Conservation (phyloP, 176 grass and related monocot species). For the Hsuehochloa calcarea region DNA sequence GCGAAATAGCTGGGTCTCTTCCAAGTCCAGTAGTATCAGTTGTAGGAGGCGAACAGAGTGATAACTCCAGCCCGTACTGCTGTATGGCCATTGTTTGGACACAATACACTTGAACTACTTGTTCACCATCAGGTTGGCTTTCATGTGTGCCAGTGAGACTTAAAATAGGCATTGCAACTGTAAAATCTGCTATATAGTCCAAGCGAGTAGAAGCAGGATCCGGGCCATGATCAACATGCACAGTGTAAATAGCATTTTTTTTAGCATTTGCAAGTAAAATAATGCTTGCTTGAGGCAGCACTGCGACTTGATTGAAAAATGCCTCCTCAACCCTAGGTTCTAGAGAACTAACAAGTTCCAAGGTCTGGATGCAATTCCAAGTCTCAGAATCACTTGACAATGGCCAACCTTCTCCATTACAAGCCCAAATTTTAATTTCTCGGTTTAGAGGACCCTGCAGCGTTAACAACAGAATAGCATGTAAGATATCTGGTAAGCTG, state of each 20-base stretch:
- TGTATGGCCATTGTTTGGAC: constrained; percentile 99
- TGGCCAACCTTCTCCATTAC: constrained; percentile 83
- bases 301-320: constrained; percentile 92
- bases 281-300: constrained; percentile 84
- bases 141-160: constrained; percentile 86
- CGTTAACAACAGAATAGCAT: constrained; percentile 29
- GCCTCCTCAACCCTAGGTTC: constrained; percentile 69
- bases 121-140: constrained; percentile 64
- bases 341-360: constrained; percentile 82
- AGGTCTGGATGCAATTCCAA: constrained; percentile 90
- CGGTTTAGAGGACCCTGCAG: constrained; percentile 82
- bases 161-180: constrained; percentile 95
- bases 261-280: constrained; percentile 98
- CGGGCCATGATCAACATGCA: constrained; percentile 87
- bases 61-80: constrained; percentile 86
- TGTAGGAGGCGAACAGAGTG: constrained; percentile 85
- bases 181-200: constrained; percentile 98
- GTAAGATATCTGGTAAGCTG: not conserved
- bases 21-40: constrained; percentile 51
- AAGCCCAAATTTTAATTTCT: constrained; percentile 95
- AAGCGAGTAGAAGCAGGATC: constrained; percentile 77
- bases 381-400: constrained; percentile 77
- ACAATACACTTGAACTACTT: constrained; percentile 93
- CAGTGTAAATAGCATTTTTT: constrained; percentile 94
- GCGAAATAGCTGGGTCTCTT: constrained; percentile 62